Conservation (phyloP, 306 rosid genomes). For the Canavalia gladiata region DNA sequence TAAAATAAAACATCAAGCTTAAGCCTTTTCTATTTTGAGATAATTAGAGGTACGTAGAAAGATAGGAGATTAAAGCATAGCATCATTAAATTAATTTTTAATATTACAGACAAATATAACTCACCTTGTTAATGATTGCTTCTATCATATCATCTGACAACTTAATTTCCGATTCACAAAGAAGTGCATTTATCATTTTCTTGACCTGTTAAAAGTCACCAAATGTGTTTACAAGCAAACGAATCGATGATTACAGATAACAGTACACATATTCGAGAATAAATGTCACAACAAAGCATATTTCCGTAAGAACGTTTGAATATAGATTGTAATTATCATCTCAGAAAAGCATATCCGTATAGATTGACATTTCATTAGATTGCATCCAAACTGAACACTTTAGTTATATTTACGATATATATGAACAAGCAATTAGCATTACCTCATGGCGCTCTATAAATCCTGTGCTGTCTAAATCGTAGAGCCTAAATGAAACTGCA, state of each 20-base stretch:
- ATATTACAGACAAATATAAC: not conserved
- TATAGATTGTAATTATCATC: not conserved
- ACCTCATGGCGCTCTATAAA: conserved; percentile 92
- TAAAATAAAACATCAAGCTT: conserved; percentile 36
- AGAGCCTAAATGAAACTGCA: conserved; percentile 89
- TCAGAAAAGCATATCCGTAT: not conserved
- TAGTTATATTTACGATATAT: not conserved
- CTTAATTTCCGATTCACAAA: conserved; percentile 83
- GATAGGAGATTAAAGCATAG: not conserved
- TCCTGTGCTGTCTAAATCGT: conserved; percentile 80
- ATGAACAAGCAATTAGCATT: conserved; percentile 28
- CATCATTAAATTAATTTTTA: not conserved
- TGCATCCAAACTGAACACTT: not conserved
- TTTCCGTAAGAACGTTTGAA: not conserved
- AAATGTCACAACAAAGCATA: not conserved
- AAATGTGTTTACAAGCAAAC: not conserved
- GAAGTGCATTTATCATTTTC: conserved; percentile 89
- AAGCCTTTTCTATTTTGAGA: not conserved
- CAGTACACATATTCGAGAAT: not conserved
- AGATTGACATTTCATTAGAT: conserved; percentile 1
- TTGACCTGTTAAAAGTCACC: conserved; percentile 70
- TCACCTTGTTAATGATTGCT: conserved; percentile 78
- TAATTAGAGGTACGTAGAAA: not conserved
- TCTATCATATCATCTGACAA: conserved; percentile 86
- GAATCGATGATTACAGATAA: not conserved